A percentile compares a stretch with the other conserved stretches of the same genome.
Evolutionary conservation across 1,139 yeast genomes (phyloP).

Genomic region (Blastobotrys serpentis): DNA sequence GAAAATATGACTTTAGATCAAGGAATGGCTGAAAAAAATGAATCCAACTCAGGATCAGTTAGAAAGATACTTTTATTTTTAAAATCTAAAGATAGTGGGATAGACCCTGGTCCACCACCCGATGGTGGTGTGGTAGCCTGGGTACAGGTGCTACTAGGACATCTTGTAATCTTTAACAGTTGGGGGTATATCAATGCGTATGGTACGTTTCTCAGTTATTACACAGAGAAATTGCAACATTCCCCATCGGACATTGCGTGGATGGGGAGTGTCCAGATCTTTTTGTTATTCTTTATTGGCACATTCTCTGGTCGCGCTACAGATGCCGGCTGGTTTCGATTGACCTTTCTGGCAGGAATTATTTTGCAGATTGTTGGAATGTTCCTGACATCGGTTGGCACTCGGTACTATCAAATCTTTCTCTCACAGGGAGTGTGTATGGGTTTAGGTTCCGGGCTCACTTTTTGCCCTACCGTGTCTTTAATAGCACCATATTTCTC

Average conservation of each 20-base stretch:
- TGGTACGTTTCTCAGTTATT: constrained; percentile 63
- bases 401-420: constrained; percentile 53
- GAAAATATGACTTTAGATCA: too few species aligned
- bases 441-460: constrained; percentile 11
- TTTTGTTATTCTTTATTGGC: constrained; percentile 52
- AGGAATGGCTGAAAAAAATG: too few species aligned
- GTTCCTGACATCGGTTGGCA: constrained; percentile 52
- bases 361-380: constrained; percentile 44
- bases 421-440: constrained; percentile 30
- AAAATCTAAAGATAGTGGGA: background rate
- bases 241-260: constrained; percentile 37
- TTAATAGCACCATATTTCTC: constrained; percentile 13
- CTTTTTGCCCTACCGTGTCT: constrained; percentile 10
- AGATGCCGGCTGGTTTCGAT: constrained; percentile 41
- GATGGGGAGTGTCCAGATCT: constrained; percentile 34
- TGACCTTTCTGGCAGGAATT: constrained; percentile 46
- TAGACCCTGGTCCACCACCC: constrained; percentile 26
- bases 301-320: constrained; percentile 41
- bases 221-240: constrained; percentile 47
- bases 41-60: too few species aligned
- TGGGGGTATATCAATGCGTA: constrained; percentile 60
- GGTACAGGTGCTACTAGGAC: constrained; percentile 38
- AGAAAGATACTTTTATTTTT: too few species aligned
- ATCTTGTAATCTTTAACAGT: constrained; percentile 51
- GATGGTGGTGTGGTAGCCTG: constrained; percentile 37